phyloP scores from a whole-genome alignment of 257 asterid genomes.

The Anisodus tanguticus region DNA sequence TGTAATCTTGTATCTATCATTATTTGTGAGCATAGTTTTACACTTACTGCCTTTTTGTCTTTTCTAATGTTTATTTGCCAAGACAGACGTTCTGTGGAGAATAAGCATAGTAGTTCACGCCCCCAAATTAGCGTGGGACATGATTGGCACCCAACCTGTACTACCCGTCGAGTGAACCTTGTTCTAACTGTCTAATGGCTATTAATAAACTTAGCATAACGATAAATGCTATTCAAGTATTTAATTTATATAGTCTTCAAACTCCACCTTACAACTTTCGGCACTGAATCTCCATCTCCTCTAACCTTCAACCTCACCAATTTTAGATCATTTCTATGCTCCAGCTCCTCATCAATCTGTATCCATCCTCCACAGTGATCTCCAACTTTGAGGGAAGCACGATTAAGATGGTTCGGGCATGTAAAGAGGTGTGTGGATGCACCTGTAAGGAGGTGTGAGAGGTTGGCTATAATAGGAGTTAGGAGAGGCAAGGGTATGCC shows the following conservation, averaged over 20 bases:
- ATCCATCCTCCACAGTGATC: no score
- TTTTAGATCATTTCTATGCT: no score
- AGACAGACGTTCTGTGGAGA: neutral
- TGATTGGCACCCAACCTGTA: neutral
- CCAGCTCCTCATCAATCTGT: no score
- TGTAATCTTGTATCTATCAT: neutral
- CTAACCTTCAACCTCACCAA: no score
- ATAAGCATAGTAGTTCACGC: neutral
- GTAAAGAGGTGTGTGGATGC: no score
- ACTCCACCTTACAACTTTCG: no score
- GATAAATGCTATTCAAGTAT: neutral
- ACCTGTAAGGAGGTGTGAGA: no score
- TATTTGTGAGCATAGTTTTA: neutral
- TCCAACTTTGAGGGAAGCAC: no score
- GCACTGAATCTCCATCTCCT: no score
- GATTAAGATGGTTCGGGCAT: no score
- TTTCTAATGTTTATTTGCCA: constrained; percentile 16
- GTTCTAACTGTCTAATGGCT: neutral
- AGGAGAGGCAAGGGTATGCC: no score
- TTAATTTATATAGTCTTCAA: neutral
- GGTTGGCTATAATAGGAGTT: no score
- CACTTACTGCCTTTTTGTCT: neutral
- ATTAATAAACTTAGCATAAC: neutral
- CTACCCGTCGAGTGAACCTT: neutral
- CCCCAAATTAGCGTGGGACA: neutral